Evolutionary conservation across 1,284 basidiomycete genomes (phyloP).

Genomic region (Lignosus rhinocerotis): DNA sequence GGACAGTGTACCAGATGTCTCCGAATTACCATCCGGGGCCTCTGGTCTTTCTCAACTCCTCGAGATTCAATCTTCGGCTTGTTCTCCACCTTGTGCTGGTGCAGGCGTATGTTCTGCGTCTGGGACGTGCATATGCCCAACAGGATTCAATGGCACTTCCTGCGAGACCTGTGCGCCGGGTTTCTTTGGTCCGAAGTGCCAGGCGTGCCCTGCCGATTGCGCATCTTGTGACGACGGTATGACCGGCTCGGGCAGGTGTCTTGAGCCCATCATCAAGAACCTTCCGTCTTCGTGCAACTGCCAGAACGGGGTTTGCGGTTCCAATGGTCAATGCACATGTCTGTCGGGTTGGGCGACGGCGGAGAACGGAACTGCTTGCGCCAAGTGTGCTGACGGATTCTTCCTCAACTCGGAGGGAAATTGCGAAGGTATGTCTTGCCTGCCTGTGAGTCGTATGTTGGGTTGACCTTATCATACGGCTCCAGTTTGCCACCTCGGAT

Average conservation of each 20-base stretch:
- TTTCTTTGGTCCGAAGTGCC: slow-evolving; percentile 71
- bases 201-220: slow-evolving; percentile 68
- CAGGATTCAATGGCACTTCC: slow-evolving; percentile 73
- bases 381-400: slow-evolving; percentile 71
- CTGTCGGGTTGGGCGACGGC: slow-evolving; percentile 74
- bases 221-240: slow-evolving; percentile 74
- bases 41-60: slow-evolving; percentile 52
- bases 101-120: slow-evolving; percentile 67
- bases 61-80: slow-evolving; percentile 68
- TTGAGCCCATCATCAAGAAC: slow-evolving; percentile 49
- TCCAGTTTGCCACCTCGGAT: slow-evolving; percentile 69
- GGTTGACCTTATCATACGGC: slow-evolving; percentile 22
- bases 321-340: slow-evolving; percentile 70
- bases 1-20: slow-evolving; percentile 75
- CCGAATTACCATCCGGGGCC: slow-evolving; percentile 55
- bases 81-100: slow-evolving; percentile 71
- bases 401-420: slow-evolving; percentile 69
- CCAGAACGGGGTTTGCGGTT: slow-evolving; percentile 69
- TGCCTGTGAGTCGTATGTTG: not conserved
- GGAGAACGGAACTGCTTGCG: slow-evolving; percentile 71
- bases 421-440: slow-evolving; percentile 57
- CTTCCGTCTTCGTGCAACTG: slow-evolving; percentile 72
- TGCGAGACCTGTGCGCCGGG: slow-evolving; percentile 75
- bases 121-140: slow-evolving; percentile 68
- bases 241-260: slow-evolving; percentile 69